Percentiles rank a stretch among this genome's conserved stretches.
These are phyloP conservation scores for Podosphaera leucotricha DNA, from an alignment of 2,329 filamentous ascomycete genomes.

Conservation along the genomic window DNA sequence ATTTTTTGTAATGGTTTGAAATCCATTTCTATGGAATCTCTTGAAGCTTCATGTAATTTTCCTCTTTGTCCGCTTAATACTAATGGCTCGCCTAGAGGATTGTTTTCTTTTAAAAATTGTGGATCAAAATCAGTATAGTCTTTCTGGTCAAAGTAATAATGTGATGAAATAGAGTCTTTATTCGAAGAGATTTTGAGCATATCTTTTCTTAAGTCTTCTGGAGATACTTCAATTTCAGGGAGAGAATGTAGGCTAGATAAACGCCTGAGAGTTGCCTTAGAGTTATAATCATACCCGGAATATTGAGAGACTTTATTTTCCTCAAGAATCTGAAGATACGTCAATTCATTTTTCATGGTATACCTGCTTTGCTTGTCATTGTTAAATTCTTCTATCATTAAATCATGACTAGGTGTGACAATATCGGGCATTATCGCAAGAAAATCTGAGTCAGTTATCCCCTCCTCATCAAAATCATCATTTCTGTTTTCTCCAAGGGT, in stretches of 20 bases:
- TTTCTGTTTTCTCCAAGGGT: slow-evolving; percentile 1
- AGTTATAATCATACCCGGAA: background rate
- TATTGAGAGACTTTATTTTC: background rate
- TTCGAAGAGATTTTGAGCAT: background rate
- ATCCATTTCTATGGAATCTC: background rate
- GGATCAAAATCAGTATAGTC: too few species aligned
- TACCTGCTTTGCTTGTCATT: background rate
- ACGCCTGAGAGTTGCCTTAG: background rate
- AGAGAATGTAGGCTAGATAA: background rate
- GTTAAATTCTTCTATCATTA: background rate
- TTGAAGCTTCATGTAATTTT: background rate
- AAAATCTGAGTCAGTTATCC: slow-evolving; percentile 10
- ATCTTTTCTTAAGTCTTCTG: background rate
- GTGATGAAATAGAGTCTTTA: background rate
- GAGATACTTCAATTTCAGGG: background rate
- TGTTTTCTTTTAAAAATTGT: too few species aligned
- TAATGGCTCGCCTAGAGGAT: too few species aligned
- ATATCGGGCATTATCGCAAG: slow-evolving; percentile 5
- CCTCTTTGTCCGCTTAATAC: too few species aligned
- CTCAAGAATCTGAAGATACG: background rate
- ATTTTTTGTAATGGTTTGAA: background rate
- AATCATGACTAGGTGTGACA: background rate
- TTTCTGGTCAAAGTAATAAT: too few species aligned
- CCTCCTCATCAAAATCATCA: slow-evolving; percentile 11
- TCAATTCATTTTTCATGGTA: background rate